phyloP scores from a whole-genome alignment of 768 basidiomycete species.

The Tylopilus rubrobrunneus region DNA sequence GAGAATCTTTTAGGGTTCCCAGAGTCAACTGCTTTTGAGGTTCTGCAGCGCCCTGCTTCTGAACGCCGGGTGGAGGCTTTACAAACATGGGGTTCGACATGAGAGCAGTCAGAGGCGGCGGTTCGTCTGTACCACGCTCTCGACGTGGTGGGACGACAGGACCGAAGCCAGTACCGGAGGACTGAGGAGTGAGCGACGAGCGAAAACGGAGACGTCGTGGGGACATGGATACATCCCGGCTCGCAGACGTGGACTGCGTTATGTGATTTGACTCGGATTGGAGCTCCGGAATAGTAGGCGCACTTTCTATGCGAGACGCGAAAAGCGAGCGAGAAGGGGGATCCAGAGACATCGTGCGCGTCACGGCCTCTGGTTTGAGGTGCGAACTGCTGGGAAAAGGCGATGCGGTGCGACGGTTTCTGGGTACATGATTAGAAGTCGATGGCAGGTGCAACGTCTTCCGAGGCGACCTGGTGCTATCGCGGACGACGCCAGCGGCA shows the following conservation, averaged over 20 bases:
- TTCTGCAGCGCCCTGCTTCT: constrained; percentile 19
- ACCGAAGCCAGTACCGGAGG: constrained; percentile 40
- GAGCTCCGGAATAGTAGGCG: constrained; percentile 35
- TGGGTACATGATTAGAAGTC: constrained; percentile 29
- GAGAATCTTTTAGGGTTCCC: constrained; percentile 55
- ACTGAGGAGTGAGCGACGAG: constrained; percentile 69
- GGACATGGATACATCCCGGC: constrained; percentile 46
- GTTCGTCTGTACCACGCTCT: constrained; percentile 58
- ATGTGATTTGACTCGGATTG: constrained; percentile 19
- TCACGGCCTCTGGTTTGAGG: constrained; percentile 34
- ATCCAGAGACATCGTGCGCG: constrained; percentile 74
- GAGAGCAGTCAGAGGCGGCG: constrained; percentile 61
- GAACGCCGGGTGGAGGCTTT: constrained; percentile 45
- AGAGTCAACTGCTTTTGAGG: constrained; percentile 43
- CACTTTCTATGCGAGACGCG: constrained; percentile 22
- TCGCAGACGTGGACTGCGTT: constrained; percentile 19
- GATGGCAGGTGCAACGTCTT: constrained; percentile 31
- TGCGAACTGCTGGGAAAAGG: constrained; percentile 33
- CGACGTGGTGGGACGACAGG: constrained; percentile 37
- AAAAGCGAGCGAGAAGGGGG: constrained; percentile 39
- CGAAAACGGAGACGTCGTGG: constrained; percentile 51
- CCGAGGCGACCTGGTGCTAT: constrained; percentile 26
- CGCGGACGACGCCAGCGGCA: constrained; percentile 19
- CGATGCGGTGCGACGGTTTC: constrained; percentile 41
- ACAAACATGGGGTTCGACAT: constrained; percentile 68